A percentile compares a stretch with the other conserved stretches of the same genome.
Evolutionary conservation across 805 yeast species (phyloP).

Genomic region (Cyberlindnera amylophila): DNA sequence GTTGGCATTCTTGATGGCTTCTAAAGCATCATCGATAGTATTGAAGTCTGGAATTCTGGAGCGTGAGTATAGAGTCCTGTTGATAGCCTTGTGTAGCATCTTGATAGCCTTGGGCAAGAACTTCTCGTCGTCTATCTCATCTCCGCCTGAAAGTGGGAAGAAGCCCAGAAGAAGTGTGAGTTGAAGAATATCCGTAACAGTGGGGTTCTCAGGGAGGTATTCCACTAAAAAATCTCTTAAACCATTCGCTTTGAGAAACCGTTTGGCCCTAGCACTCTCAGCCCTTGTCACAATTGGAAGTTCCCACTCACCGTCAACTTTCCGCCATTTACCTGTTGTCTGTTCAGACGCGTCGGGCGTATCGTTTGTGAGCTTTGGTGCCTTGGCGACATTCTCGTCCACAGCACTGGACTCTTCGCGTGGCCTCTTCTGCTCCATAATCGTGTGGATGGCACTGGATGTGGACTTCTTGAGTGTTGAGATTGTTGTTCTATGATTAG

Average conservation of each 20-base stretch:
- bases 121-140: slow-evolving; percentile 39
- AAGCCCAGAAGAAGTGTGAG: slow-evolving; percentile 66
- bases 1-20: slow-evolving; percentile 48
- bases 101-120: slow-evolving; percentile 45
- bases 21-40: slow-evolving; percentile 56
- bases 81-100: slow-evolving; percentile 60
- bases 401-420: background rate
- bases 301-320: slow-evolving; percentile 32
- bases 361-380: background rate
- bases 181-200: slow-evolving; percentile 51
- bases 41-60: slow-evolving; percentile 49
- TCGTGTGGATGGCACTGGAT: too few species aligned
- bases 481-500: too few species aligned
- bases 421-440: slow-evolving; percentile 6
- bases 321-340: slow-evolving; percentile 3
- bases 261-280: slow-evolving; percentile 43
- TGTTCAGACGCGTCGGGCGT: background rate
- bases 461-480: too few species aligned
- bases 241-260: slow-evolving; percentile 58
- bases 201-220: slow-evolving; percentile 59
- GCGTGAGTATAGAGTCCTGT: slow-evolving; percentile 55
- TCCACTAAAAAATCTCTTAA: slow-evolving; percentile 53
- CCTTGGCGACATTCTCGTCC: background rate
- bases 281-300: slow-evolving; percentile 39
- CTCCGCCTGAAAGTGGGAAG: slow-evolving; percentile 25